Base-by-base conservation (phyloP, 139 green algal genomes). In the Chlorella sp. region DNA sequence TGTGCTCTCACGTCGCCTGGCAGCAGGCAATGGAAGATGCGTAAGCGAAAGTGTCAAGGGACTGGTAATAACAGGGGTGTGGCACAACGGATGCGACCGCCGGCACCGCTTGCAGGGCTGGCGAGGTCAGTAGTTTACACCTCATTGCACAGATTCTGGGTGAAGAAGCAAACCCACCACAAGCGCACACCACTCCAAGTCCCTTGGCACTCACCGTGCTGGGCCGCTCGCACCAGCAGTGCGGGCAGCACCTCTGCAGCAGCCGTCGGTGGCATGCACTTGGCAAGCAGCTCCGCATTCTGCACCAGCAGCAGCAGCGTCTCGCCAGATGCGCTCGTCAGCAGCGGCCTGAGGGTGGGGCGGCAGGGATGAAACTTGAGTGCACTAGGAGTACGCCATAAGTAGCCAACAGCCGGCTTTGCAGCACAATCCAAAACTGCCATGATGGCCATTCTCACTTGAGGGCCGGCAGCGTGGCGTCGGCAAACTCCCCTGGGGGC, bases 301-400 rank as follows among this genome's bases (percentile, higher is more conserved):
- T 82, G 64, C 41, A 90, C 76, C 56, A 96, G 88, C 73, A 88
- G 81, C 70, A 89, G 84, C 83, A 95, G 90, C 65, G 90, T 73
- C 62, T 94, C 90, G 1, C 93, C 62, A 3, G 56, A 36, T 4
- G 75, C 56, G 36, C 34, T 57, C 1, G 75, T 26, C 34, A 82
- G 75, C 56, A 70, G 56, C 41, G 57, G 74, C 74, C 62, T 82
- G 75, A 36, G 12, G 74, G 51, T 21, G 3, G 47, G 34, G n/a
- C 28, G 65, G 65, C n/a, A 30, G 16, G 7, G n/a, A 7, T 9
- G n/a, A n/a, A n/a, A n/a, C n/a, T n/a, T n/a, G n/a, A n/a, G n/a
- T n/a, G n/a, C n/a, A n/a, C n/a, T n/a, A n/a, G n/a, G n/a, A n/a
- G n/a, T n/a, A n/a, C n/a, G n/a, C n/a, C n/a, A n/a, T n/a, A n/a